Conservation (phyloP, 2,329 filamentous ascomycete species). For the Moelleriella libera region DNA sequence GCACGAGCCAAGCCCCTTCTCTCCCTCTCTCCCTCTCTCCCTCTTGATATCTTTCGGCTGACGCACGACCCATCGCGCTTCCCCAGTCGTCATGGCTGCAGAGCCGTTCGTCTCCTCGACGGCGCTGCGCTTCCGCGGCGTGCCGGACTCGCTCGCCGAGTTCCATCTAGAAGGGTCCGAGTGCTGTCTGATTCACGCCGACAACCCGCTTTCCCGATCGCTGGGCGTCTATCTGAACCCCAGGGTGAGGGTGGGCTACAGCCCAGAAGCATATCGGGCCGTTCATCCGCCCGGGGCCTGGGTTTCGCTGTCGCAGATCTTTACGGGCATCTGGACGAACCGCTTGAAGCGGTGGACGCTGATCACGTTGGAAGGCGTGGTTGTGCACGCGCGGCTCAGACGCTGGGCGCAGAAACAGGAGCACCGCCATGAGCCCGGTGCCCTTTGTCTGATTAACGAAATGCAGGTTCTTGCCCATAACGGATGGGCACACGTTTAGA, state of each 20-base stretch:
- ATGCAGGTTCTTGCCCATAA: conserved; percentile 44
- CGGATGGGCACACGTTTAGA: conserved; percentile 43
- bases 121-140: conserved; percentile 45
- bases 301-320: conserved; percentile 31
- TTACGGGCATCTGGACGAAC: conserved; percentile 45
- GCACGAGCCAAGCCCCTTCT: background rate
- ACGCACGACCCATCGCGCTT: too few relatives aligned
- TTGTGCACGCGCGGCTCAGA: conserved; percentile 21
- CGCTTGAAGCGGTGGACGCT: conserved; percentile 30
- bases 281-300: conserved; percentile 29
- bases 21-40: background rate
- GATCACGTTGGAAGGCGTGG: conserved; percentile 14
- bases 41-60: background rate
- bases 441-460: conserved; percentile 43
- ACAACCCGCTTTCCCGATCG: conserved; percentile 42
- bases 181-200: conserved; percentile 64
- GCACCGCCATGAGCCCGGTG: conserved; percentile 27
- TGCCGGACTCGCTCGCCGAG: conserved; percentile 45
- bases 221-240: conserved; percentile 55
- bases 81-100: conserved; percentile 33
- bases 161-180: conserved; percentile 62
- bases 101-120: conserved; percentile 35
- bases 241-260: conserved; percentile 54
- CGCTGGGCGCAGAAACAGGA: conserved; percentile 21
- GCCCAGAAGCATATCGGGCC: conserved; percentile 32